These are phyloP conservation scores for Hymenoscyphus occultus DNA, from an alignment of 2,329 filamentous ascomycete species.

Conservation along the genomic window DNA sequence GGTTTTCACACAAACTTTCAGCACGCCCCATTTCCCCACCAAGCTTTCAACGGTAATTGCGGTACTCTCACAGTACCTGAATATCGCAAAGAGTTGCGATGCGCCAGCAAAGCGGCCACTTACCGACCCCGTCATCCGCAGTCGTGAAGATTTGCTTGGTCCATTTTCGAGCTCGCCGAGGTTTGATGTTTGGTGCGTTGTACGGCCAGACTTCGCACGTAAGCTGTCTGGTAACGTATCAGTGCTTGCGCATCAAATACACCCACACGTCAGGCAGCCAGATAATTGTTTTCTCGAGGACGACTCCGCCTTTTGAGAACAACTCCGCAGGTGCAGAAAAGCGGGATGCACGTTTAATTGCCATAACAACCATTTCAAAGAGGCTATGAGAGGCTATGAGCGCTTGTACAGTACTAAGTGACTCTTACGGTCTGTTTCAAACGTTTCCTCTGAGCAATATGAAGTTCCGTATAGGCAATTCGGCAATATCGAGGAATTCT, in stretches of 20 bases:
- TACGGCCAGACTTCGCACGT: conserved; percentile 9
- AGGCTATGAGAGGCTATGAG: background rate
- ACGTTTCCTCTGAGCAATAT: too few relatives aligned
- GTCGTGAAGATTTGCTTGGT: conserved; percentile 5
- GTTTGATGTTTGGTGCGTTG: conserved; percentile 5
- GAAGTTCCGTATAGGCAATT: background rate
- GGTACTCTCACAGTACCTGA: conserved; percentile 4
- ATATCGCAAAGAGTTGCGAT: conserved; percentile 4
- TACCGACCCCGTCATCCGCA: conserved; percentile 13
- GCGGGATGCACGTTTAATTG: conserved; percentile 12
- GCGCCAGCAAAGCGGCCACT: background rate
- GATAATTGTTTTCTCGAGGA: background rate
- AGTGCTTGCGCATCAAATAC: conserved; percentile 11
- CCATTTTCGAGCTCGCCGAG: conserved; percentile 4
- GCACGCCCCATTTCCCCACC: conserved; percentile 15
- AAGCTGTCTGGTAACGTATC: conserved; percentile 22
- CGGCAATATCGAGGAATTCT: background rate
- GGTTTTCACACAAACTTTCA: conserved; percentile 10
- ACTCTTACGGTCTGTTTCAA: background rate
- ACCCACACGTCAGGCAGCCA: conserved; percentile 9
- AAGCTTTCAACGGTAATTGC: background rate
- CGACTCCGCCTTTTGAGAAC: background rate
- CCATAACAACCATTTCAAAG: background rate
- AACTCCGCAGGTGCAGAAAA: conserved; percentile 13
- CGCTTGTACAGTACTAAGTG: background rate